phyloP scores from a whole-genome alignment of 257 asterid species.

The Fraxinus cuspidata region DNA sequence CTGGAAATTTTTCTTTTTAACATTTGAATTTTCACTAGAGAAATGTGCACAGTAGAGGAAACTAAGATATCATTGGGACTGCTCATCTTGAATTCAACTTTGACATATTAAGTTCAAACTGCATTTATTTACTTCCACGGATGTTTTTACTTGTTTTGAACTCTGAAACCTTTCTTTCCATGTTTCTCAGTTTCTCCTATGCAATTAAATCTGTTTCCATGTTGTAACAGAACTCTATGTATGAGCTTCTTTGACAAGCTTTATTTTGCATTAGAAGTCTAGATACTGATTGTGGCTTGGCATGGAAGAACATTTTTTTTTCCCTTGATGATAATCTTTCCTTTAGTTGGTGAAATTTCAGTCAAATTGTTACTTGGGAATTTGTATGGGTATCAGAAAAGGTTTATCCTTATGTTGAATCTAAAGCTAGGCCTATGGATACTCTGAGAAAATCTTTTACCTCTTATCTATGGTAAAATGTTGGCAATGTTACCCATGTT shows the following conservation, averaged over 20 bases:
- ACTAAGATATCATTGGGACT: not conserved
- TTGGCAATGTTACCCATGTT: not conserved
- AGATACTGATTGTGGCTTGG: not conserved
- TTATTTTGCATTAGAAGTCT: not conserved
- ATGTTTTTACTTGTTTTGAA: not conserved
- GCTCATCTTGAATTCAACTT: not conserved
- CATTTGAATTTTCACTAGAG: slow-evolving; percentile 3
- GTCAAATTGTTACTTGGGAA: not conserved
- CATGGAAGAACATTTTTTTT: not conserved
- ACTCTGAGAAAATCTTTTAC: not conserved
- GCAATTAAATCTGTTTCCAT: not conserved
- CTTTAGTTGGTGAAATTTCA: not conserved
- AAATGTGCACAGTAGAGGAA: not conserved
- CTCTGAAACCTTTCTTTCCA: not conserved
- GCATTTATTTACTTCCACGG: not conserved
- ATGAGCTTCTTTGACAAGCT: not conserved
- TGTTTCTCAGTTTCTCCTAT: not conserved
- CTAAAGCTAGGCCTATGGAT: not conserved
- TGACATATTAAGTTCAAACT: not conserved
- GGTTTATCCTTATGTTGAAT: not conserved
- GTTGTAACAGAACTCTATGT: not conserved
- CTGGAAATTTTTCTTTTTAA: not conserved
- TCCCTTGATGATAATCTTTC: not conserved
- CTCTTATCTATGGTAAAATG: not conserved
- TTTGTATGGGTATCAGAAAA: not conserved